Conservation (phyloP, 176 grass and related monocot species). For the Aegilops tauschii region DNA sequence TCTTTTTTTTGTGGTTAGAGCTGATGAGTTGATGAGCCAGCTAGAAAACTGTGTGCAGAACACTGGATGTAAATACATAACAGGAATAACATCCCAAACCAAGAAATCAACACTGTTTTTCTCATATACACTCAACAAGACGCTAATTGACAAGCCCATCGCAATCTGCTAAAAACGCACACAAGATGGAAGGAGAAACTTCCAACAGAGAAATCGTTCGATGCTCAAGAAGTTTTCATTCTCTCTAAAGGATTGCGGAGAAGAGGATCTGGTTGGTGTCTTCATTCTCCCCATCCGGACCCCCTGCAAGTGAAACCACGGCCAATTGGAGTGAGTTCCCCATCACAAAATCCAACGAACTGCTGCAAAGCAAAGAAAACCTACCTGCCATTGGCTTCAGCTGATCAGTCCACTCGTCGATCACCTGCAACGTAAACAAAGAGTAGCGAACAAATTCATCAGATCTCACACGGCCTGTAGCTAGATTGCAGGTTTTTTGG, state of each 20-base stretch:
- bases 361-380: neutral
- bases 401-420: conserved; percentile 71
- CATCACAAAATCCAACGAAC: neutral
- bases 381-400: conserved; percentile 52
- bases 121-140: neutral
- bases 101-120: neutral
- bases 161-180: neutral
- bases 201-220: neutral
- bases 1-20: neutral
- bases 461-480: neutral
- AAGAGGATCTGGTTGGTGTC: conserved; percentile 80
- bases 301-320: conserved; percentile 38
- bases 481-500: neutral
- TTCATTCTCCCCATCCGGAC: conserved; percentile 41
- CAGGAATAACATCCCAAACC: neutral
- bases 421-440: conserved; percentile 29
- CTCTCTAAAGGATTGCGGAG: conserved; percentile 53
- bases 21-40: neutral
- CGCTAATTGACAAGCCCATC: neutral
- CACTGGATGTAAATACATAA: neutral
- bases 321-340: neutral
- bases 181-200: neutral
- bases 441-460: neutral
- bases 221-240: neutral
- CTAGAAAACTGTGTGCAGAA: neutral